phyloP scores from a whole-genome alignment of 495 filamentous ascomycete species.

The Jackrogersella minutella region DNA sequence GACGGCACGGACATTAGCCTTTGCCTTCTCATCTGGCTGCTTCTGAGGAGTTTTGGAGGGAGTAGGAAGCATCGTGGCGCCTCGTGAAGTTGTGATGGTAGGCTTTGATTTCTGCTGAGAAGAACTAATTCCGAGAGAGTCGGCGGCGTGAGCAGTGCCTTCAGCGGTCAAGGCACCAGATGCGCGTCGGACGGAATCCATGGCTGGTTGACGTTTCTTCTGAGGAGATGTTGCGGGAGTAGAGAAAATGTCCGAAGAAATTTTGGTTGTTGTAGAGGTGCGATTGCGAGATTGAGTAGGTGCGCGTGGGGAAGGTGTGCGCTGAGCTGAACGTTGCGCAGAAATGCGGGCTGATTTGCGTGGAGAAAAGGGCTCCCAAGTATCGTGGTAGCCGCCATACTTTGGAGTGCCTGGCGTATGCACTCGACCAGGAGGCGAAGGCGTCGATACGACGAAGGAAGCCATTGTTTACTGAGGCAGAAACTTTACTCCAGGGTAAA shows the following conservation, averaged over 20 bases:
- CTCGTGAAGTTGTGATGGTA: conserved; percentile 16
- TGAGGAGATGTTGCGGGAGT: conserved; percentile 60
- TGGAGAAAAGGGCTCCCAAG: conserved; percentile 73
- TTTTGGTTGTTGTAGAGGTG: conserved; percentile 41
- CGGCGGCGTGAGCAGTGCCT: conserved; percentile 47
- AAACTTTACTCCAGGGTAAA: not conserved
- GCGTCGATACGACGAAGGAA: conserved; percentile 60
- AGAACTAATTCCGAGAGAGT: conserved; percentile 45
- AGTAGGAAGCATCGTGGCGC: conserved; percentile 75
- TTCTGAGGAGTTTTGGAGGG: conserved; percentile 89
- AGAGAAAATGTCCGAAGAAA: conserved; percentile 46
- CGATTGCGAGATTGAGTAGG: conserved; percentile 47
- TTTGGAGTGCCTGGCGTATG: conserved; percentile 77
- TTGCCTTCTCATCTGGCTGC: conserved; percentile 61
- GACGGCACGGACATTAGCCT: conserved; percentile 66
- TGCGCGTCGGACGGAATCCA: conserved; percentile 50
- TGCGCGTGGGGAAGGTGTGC: conserved; percentile 55
- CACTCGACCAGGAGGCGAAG: conserved; percentile 66
- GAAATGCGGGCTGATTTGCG: conserved; percentile 64
- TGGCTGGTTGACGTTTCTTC: conserved; percentile 56
- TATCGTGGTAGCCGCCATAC: conserved; percentile 75
- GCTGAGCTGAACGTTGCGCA: conserved; percentile 48
- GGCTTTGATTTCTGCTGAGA: conserved; percentile 36
- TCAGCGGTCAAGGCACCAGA: conserved; percentile 50
- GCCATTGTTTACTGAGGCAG: conserved; percentile 32